These are phyloP conservation scores for Royoungia palumana DNA, from an alignment of 768 basidiomycete genomes.

Conservation along the genomic window DNA sequence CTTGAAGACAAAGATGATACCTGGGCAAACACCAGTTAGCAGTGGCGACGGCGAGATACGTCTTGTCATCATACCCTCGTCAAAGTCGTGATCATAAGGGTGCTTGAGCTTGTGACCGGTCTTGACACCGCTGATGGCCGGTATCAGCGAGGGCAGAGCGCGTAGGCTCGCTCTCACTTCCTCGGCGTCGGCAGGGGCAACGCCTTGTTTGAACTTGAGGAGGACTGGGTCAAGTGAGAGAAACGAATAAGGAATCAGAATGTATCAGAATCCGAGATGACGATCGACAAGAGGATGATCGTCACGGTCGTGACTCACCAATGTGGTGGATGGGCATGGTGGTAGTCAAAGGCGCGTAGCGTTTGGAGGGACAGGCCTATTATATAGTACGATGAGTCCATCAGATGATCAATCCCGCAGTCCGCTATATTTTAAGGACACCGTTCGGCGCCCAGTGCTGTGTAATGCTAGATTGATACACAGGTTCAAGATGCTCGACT, in stretches of 20 bases:
- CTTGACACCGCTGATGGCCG: conserved; percentile 13
- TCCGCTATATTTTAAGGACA: not conserved
- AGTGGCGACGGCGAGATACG: too few relatives aligned
- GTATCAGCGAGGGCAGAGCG: conserved; percentile 16
- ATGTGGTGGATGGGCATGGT: conserved; percentile 22
- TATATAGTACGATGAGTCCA: too few relatives aligned
- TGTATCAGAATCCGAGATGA: too few relatives aligned
- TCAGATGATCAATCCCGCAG: not conserved
- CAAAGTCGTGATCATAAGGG: conserved; percentile 19
- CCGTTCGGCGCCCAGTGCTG: too few relatives aligned
- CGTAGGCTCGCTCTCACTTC: conserved; percentile 1
- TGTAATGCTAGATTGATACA: too few relatives aligned
- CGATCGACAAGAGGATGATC: not conserved
- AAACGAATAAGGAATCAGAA: too few relatives aligned
- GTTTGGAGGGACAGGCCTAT: too few relatives aligned
- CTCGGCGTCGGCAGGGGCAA: conserved; percentile 2
- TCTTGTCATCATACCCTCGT: conserved; percentile 20
- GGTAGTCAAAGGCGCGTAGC: not conserved
- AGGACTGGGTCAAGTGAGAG: conserved; percentile 12
- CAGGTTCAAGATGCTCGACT: too few relatives aligned
- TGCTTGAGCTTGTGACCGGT: conserved; percentile 16
- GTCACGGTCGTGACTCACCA: conserved; percentile 12
- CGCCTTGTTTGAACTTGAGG: conserved; percentile 21
- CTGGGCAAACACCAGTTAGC: conserved; percentile 10
- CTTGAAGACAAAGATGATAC: conserved; percentile 23